phyloP scores from a whole-genome alignment of 2,329 filamentous ascomycete genomes.

The Colletotrichum theobromicola region DNA sequence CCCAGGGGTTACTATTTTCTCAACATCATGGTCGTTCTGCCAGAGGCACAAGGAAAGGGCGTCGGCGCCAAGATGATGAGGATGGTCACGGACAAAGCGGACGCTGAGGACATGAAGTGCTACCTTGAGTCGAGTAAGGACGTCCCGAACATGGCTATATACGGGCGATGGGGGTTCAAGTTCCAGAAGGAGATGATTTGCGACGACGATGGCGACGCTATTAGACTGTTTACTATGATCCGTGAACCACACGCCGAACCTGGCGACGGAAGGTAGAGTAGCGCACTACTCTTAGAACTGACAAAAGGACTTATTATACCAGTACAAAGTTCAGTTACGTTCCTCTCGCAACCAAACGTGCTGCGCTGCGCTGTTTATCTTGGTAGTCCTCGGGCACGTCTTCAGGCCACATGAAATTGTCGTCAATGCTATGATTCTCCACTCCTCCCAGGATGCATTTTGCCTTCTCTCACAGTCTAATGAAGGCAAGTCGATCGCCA shows the following conservation, averaged over 20 bases:
- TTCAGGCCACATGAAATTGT: no score
- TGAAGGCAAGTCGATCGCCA: no score
- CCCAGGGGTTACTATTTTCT: constrained; percentile 75
- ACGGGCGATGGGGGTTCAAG: constrained; percentile 72
- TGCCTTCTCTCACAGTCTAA: no score
- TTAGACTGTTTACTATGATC: constrained; percentile 56
- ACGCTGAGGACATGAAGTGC: constrained; percentile 67
- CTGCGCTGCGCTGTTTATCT: no score
- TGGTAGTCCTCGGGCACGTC: no score
- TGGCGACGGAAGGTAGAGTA: background rate
- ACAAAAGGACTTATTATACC: no score
- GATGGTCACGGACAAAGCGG: constrained; percentile 66
- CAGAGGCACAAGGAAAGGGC: constrained; percentile 68
- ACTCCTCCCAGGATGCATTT: no score
- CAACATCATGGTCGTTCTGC: constrained; percentile 74
- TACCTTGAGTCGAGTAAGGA: constrained; percentile 75
- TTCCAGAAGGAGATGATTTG: constrained; percentile 70
- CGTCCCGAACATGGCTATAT: constrained; percentile 73
- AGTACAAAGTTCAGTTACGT: no score
- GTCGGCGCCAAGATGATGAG: constrained; percentile 70
- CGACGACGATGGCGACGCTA: constrained; percentile 63
- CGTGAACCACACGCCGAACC: constrained; percentile 38
- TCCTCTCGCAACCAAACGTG: no score
- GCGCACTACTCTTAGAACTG: no score
- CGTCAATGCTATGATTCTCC: no score